Conservation (phyloP, 139 green algal species). For the Coccomyxa sp. region DNA sequence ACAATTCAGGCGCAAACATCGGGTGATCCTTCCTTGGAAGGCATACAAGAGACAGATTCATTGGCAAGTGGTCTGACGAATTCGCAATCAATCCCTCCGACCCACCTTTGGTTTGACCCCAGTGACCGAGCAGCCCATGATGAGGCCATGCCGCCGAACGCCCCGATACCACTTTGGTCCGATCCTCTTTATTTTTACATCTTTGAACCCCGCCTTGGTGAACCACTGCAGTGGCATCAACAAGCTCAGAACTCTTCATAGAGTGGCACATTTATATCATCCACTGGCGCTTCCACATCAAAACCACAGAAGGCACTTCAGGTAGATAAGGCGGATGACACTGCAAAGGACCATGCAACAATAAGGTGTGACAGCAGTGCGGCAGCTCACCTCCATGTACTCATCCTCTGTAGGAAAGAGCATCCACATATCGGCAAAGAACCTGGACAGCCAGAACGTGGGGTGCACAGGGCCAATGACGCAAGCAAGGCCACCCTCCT, state of each 20-base stretch:
- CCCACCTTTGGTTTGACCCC: slow-evolving; percentile 70
- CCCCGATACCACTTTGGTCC: slow-evolving; percentile 94
- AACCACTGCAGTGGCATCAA: slow-evolving; percentile 73
- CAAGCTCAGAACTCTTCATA: too few relatives aligned
- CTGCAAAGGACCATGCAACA: too few relatives aligned
- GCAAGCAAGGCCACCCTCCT: slow-evolving; percentile 85
- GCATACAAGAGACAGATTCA: too few relatives aligned
- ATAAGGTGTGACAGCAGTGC: too few relatives aligned
- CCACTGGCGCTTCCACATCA: too few relatives aligned
- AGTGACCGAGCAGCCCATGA: slow-evolving; percentile 96
- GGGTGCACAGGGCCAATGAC: slow-evolving; percentile 92
- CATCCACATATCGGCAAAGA: slow-evolving; percentile 94
- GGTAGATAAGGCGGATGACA: too few relatives aligned
- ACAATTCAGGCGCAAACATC: too few relatives aligned
- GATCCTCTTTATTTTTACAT: slow-evolving; percentile 91
- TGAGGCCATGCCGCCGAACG: slow-evolving; percentile 86
- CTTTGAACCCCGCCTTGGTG: slow-evolving; percentile 81
- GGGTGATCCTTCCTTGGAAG: too few relatives aligned
- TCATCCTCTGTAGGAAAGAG: slow-evolving; percentile 94
- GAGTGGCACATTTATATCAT: too few relatives aligned
- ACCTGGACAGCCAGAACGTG: slow-evolving; percentile 75
- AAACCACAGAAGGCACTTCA: too few relatives aligned
- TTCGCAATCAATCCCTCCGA: too few relatives aligned
- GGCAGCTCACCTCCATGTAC: slow-evolving; percentile 72
- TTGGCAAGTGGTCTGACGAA: too few relatives aligned